Base-by-base conservation (phyloP, 2,329 filamentous ascomycete genomes). In the Ciborinia camelliae region DNA sequence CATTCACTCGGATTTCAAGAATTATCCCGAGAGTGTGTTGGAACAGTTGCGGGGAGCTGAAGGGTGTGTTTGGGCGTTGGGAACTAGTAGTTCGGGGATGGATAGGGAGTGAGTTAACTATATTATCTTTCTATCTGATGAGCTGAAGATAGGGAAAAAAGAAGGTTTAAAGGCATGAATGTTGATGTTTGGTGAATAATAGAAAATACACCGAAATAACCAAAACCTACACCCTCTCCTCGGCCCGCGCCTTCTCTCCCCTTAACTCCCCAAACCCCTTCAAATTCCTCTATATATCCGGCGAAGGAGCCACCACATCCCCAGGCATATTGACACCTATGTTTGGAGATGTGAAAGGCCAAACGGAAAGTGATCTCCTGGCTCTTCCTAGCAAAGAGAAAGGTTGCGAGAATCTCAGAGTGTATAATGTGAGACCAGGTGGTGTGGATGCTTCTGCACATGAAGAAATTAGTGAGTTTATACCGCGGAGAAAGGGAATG, bases 21-120 rank as follows among this genome's bases (percentile, higher is more conserved):
- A 74, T 1, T 92, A 91, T 73, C 81, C 84, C 43, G 70, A 81
- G 0, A 78, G 79, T 0, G 69, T 91, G 2, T 79, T 92, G 12
- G 75, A 77, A 3, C 79, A 87, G 72, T 79, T 93, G 0, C 79
- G 81, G 61, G 89, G 84, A 28, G 90, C 89, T 0, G 78, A 82
- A 9, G 89, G 86, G 2, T 89, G 86, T 66, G 86, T 92, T 1
- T 93, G 90, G 90, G 89, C 90, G 0, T 79, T 89, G 53, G 90
- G 90, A 0, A 85, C 87, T 55, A 86, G 83, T 67, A 83, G 87
- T 71, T 84, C 75, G 14, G 77, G 81, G 48, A 87, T 90, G 9
- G 73, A 73, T 64, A 85, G 84, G 66, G 84, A 88, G 82, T 87
- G 71, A 66, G 81, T n/a, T n/a, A n/a, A n/a, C n/a, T n/a, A n/a